Conservation (phyloP, 306 rosid genomes). For the Cyamopsis tetragonoloba region DNA sequence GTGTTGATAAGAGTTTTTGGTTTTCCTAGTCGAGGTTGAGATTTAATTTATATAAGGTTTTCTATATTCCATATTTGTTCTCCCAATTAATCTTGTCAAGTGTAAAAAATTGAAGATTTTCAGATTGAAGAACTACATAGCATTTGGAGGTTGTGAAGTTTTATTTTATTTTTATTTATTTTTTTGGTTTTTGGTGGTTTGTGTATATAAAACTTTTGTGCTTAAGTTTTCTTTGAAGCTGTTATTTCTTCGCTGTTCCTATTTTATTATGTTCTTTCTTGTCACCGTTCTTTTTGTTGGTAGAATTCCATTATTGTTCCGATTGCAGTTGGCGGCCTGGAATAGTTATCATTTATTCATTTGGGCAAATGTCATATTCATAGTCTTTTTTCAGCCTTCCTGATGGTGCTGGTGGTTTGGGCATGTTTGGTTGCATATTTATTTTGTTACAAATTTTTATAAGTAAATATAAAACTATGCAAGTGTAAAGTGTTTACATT, state of each 20-base stretch:
- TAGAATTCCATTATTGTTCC: not conserved
- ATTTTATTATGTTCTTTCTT: no score
- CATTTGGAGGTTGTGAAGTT: slow-evolving; percentile 34
- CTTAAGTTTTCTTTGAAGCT: slow-evolving; percentile 9
- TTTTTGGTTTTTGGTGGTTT: slow-evolving; percentile 1
- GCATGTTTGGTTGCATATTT: no score
- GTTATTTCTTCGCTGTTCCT: no score
- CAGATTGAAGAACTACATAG: slow-evolving; percentile 42
- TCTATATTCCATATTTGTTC: slow-evolving; percentile 28
- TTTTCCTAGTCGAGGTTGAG: slow-evolving; percentile 30
- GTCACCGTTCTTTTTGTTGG: no score
- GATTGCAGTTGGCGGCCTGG: not conserved
- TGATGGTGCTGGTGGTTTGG: not conserved
- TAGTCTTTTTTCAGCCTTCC: not conserved
- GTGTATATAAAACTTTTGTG: slow-evolving; percentile 41
- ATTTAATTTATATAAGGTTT: slow-evolving; percentile 27
- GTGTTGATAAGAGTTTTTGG: slow-evolving; percentile 24
- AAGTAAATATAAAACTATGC: no score
- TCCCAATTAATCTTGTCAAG: slow-evolving; percentile 39
- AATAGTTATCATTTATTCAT: no score
- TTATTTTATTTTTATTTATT: not conserved
- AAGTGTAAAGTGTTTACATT: no score
- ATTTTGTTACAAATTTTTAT: no score
- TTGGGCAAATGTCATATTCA: not conserved
- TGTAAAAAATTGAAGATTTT: slow-evolving; percentile 49